These are phyloP conservation scores for Piromyces finnis DNA, from an alignment of 192 early-diverging fungal species.

Conservation along the genomic window DNA sequence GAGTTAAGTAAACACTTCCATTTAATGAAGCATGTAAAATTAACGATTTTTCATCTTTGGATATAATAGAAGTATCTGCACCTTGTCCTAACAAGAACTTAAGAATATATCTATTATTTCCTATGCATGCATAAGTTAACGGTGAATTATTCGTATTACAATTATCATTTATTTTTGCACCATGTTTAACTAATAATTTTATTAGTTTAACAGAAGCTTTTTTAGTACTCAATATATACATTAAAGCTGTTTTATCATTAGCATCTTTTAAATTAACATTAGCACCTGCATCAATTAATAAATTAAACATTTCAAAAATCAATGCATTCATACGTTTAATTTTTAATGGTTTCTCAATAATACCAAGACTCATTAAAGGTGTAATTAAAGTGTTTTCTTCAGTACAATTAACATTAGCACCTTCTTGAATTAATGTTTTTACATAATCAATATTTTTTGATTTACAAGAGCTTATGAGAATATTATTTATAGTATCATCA, in stretches of 20 bases:
- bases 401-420: background rate
- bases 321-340: background rate
- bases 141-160: background rate
- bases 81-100: background rate
- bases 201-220: background rate
- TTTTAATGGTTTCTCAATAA: background rate
- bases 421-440: background rate
- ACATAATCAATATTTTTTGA: background rate
- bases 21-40: background rate
- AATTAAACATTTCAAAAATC: background rate
- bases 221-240: background rate
- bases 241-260: background rate
- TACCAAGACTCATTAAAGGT: background rate
- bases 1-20: background rate
- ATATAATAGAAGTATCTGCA: background rate
- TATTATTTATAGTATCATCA: background rate
- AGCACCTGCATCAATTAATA: background rate
- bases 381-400: background rate
- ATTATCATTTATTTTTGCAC: background rate
- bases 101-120: background rate
- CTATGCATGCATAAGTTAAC: background rate
- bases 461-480: background rate
- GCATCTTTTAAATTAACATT: background rate
- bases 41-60: background rate
- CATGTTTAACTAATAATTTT: background rate